These are phyloP conservation scores for Sungouiella blattae DNA, from an alignment of 805 yeast species.

Conservation along the genomic window DNA sequence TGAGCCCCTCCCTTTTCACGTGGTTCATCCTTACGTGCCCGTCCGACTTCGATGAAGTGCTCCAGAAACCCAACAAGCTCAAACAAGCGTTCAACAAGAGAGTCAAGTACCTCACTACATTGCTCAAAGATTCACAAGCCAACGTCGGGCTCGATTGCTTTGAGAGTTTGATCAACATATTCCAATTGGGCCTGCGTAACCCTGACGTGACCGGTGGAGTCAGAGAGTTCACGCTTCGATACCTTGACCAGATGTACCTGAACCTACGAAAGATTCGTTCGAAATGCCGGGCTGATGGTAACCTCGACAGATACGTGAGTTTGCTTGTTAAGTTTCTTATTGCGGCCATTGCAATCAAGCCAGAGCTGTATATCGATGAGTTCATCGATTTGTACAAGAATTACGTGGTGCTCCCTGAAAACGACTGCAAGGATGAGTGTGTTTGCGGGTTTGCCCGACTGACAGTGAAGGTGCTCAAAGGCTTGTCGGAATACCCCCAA, in stretches of 20 bases:
- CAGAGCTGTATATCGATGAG: constrained; percentile 25
- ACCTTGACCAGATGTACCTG: constrained; percentile 30
- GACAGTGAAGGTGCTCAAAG: constrained; percentile 27
- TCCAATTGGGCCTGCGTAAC: constrained; percentile 33
- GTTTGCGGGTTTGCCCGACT: constrained; percentile 20
- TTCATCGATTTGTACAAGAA: constrained; percentile 22
- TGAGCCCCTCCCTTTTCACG: constrained; percentile 18
- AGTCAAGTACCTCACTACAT: constrained; percentile 25
- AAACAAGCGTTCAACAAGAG: constrained; percentile 35
- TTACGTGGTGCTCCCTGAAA: constrained; percentile 14
- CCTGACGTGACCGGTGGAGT: constrained; percentile 17
- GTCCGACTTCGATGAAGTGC: constrained; percentile 32
- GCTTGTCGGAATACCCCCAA: constrained; percentile 25
- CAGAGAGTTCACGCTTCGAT: constrained; percentile 24
- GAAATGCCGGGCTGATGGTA: constrained; percentile 10
- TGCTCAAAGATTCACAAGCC: constrained; percentile 27
- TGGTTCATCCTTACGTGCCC: constrained; percentile 34
- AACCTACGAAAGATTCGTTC: constrained; percentile 17
- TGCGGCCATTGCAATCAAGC: constrained; percentile 34
- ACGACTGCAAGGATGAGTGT: neutral
- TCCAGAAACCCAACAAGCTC: constrained; percentile 26
- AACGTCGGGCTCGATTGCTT: constrained; percentile 29
- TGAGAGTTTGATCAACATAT: constrained; percentile 33
- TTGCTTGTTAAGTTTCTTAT: constrained; percentile 27
- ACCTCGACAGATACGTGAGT: constrained; percentile 17